Base-by-base conservation (phyloP, 768 basidiomycete species). In the Leccinum ochraceum region DNA sequence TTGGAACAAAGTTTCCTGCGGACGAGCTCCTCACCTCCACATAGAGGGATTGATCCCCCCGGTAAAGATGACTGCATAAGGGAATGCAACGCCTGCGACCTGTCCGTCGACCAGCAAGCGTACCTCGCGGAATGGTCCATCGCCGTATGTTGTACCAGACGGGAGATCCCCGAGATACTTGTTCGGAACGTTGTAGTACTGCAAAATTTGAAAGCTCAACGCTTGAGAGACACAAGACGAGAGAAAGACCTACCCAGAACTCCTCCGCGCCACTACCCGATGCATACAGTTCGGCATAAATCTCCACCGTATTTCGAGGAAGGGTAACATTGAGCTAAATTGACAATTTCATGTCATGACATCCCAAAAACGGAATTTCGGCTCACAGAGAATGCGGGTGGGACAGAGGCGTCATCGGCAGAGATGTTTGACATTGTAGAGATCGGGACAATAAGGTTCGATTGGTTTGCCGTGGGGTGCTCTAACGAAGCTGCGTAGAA, bases 401-500 rank as follows among this genome's bases (percentile, higher is more conserved):
- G 90, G 3, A 92, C 87, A 37, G 87, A 87, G 6, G 86, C 87
- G n/a, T 86, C 83, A 60, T 86, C 82, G n/a, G 86, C 87, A 10
- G 85, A 86, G 57, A 80, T 76, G 59, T 87, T 86, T 9, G 78
- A 76, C 59, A 87, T 71, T 4, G 87, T 89, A 1, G 87, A 86
- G 13, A 93, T 78, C 0, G 90, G 88, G 32, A 93, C 80, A 51
- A 92, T 87, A 26, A 83, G 63, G 65, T 88, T 81, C 11, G 90
- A 82, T 60, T 82, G 80, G 54, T 79, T 77, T 10, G 86, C 86
- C 0, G 86, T 80, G 26, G 87, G 86, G 65, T 85, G 73, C n/a
- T 66, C 59, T 4, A 68, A 63, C 3, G 86, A 86, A 1, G 90
- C 84, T 11, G 82, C 79, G 67, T 85, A 89, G 73, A 86, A 92